These are phyloP conservation scores for Tieghemostelium lacteum DNA, from an alignment of 78 protist genomes.

Conservation along the genomic window DNA sequence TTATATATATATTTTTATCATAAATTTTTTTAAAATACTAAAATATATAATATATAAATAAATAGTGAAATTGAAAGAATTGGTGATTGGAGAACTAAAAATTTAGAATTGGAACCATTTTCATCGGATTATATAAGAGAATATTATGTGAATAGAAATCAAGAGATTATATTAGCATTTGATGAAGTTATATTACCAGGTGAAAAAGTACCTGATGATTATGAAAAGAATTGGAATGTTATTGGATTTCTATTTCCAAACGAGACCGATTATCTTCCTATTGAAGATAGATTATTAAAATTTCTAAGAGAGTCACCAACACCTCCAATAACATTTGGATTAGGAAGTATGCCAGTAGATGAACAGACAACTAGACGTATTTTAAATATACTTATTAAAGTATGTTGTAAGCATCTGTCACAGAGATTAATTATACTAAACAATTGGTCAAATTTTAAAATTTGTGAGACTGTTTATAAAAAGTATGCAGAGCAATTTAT, in stretches of 20 bases:
- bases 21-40: too few relatives aligned
- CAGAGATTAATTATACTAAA: not conserved
- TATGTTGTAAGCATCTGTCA: not conserved
- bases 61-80: not conserved
- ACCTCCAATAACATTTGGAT: conserved; percentile 15
- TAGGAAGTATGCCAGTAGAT: conserved; percentile 33
- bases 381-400: not conserved
- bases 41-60: too few relatives aligned
- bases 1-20: too few relatives aligned
- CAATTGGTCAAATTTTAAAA: conserved; percentile 4
- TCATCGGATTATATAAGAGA: too few relatives aligned
- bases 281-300: not conserved
- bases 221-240: not conserved
- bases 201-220: not conserved
- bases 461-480: not conserved
- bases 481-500: not conserved
- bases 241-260: not conserved
- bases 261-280: not conserved
- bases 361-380: not conserved
- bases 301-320: not conserved
- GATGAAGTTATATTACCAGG: not conserved
- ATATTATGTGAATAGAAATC: too few relatives aligned
- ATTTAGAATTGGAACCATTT: not conserved
- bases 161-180: not conserved
- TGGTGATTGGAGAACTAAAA: not conserved